These are phyloP conservation scores for Sanguinoderma infundibulare DNA, from an alignment of 1,284 basidiomycete species.

Conservation along the genomic window DNA sequence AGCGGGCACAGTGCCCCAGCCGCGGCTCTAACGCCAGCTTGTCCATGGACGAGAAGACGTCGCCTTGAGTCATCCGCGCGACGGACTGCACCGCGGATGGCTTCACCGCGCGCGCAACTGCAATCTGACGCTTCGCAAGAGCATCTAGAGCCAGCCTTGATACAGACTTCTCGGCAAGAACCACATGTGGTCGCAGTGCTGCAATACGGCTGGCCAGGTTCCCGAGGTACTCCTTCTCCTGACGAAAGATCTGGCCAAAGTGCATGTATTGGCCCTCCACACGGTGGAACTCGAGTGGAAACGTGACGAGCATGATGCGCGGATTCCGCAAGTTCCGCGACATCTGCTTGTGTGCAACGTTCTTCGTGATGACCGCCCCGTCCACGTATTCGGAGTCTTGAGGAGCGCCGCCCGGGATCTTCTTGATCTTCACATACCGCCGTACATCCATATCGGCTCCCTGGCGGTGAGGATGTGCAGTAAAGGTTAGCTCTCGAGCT, in stretches of 20 bases:
- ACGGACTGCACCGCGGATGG: slow-evolving; percentile 87
- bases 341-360: slow-evolving; percentile 95
- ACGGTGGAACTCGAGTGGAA: slow-evolving; percentile 94
- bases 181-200: slow-evolving; percentile 89
- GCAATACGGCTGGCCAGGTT: slow-evolving; percentile 91
- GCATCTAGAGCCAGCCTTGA: slow-evolving; percentile 92
- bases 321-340: slow-evolving; percentile 74
- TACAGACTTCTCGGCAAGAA: slow-evolving; percentile 92
- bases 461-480: slow-evolving; percentile 72
- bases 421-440: slow-evolving; percentile 98
- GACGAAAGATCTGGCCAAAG: slow-evolving; percentile 90
- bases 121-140: slow-evolving; percentile 87
- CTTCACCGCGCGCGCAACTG: slow-evolving; percentile 92
- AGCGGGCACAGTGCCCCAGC: slow-evolving; percentile 89
- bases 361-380: slow-evolving; percentile 97
- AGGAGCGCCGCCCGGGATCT: slow-evolving; percentile 93
- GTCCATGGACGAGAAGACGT: slow-evolving; percentile 95
- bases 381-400: slow-evolving; percentile 96
- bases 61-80: slow-evolving; percentile 93
- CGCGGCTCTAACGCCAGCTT: slow-evolving; percentile 90
- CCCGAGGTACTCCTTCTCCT: slow-evolving; percentile 94
- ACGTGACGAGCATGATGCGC: slow-evolving; percentile 94
- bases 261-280: slow-evolving; percentile 95
- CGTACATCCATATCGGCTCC: slow-evolving; percentile 95
- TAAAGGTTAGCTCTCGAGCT: slow-evolving; percentile 78